phyloP scores from a whole-genome alignment of 768 basidiomycete species.

The Chalciporus piperatus region DNA sequence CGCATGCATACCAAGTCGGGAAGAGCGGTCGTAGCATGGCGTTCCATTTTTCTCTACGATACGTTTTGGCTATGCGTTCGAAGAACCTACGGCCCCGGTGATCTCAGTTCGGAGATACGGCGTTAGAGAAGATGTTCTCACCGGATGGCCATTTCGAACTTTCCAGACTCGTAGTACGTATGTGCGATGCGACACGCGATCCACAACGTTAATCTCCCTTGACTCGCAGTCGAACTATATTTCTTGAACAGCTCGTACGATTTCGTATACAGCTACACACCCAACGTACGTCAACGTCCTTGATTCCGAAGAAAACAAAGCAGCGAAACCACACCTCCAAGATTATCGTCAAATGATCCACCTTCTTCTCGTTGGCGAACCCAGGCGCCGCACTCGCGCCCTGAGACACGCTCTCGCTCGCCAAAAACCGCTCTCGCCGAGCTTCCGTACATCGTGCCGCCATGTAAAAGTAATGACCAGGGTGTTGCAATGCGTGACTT shows the following conservation, averaged over 20 bases:
- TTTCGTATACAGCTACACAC: slow-evolving; percentile 82
- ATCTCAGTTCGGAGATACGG: background rate
- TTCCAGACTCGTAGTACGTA: slow-evolving; percentile 75
- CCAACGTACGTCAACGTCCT: slow-evolving; percentile 1
- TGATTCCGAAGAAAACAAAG: background rate
- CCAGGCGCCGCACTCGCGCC: slow-evolving; percentile 55
- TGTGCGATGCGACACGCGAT: slow-evolving; percentile 90
- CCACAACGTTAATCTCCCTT: slow-evolving; percentile 81
- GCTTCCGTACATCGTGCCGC: slow-evolving; percentile 84
- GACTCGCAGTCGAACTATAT: slow-evolving; percentile 52
- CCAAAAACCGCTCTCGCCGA: slow-evolving; percentile 64
- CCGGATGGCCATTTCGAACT: slow-evolving; percentile 88
- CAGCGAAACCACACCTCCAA: slow-evolving; percentile 59
- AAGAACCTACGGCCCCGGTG: slow-evolving; percentile 65
- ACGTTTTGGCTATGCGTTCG: slow-evolving; percentile 87
- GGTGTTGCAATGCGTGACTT: slow-evolving; percentile 79
- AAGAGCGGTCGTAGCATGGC: slow-evolving; percentile 72
- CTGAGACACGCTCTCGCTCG: slow-evolving; percentile 43
- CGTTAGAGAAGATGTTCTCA: slow-evolving; percentile 30
- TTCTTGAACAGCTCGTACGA: slow-evolving; percentile 93
- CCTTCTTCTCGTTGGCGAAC: slow-evolving; percentile 86
- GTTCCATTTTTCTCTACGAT: slow-evolving; percentile 82
- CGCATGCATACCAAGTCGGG: slow-evolving; percentile 79
- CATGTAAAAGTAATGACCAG: slow-evolving; percentile 84
- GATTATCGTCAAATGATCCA: slow-evolving; percentile 80